Conservation (phyloP, 306 rosid genomes). For the Quercus suber region DNA sequence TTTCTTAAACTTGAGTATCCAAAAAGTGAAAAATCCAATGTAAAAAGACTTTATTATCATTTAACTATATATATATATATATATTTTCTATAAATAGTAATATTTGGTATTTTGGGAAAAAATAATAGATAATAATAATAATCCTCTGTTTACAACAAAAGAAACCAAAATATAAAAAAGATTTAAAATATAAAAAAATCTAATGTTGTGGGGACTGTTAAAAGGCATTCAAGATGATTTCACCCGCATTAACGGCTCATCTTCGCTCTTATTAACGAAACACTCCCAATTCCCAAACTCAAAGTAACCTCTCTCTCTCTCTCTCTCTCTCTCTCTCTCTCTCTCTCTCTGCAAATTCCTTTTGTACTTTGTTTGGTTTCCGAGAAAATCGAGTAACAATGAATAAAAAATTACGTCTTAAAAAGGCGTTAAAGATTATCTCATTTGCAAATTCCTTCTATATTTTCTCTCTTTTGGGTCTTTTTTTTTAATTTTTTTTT, state of each 20-base stretch:
- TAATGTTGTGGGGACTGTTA: neutral
- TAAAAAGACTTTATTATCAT: too few species aligned
- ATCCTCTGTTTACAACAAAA: neutral
- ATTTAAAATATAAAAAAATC: neutral
- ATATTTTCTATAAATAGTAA: too few species aligned
- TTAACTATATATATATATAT: too few species aligned
- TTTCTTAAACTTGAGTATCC: rapidly evolving
- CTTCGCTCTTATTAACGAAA: neutral
- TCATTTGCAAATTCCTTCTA: neutral
- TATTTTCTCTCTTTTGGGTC: neutral
- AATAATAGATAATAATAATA: too few species aligned
- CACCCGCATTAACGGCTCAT: neutral
- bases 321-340: neutral
- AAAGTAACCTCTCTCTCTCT: neutral
- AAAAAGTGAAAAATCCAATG: rapidly evolving
- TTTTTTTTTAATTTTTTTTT: neutral
- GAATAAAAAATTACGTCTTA: neutral
- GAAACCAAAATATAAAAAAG: neutral
- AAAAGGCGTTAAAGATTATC: neutral
- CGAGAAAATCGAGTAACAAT: neutral
- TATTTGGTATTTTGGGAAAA: too few species aligned
- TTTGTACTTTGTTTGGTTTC: neutral
- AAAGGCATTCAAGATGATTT: neutral
- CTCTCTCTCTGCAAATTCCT: neutral
- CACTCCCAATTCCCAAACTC: neutral